A percentile compares a stretch with the other conserved stretches of the same genome.
Evolutionary conservation across 2,329 filamentous ascomycete genomes (phyloP).

Genomic region (Penicillium concentricum): DNA sequence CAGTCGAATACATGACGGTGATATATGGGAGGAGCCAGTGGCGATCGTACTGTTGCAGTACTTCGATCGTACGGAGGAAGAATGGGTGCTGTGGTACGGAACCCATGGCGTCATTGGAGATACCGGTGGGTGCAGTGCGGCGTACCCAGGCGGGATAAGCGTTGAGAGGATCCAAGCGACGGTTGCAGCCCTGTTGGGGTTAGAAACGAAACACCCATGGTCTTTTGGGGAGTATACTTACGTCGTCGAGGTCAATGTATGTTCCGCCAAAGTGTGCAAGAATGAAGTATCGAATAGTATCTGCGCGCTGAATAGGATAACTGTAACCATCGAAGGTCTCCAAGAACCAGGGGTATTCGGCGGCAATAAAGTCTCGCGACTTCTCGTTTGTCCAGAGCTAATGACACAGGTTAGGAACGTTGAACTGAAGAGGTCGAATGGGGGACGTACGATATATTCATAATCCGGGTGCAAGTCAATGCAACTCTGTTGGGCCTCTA

Average conservation of each 20-base stretch:
- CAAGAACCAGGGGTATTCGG: slow-evolving; percentile 75
- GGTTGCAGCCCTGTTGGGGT: slow-evolving; percentile 60
- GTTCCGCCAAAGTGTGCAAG: slow-evolving; percentile 75
- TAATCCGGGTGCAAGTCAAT: slow-evolving; percentile 67
- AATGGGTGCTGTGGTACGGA: slow-evolving; percentile 70
- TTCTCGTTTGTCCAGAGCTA: slow-evolving; percentile 75
- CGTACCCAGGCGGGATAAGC: slow-evolving; percentile 69
- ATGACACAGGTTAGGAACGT: slow-evolving; percentile 20
- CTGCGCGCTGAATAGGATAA: slow-evolving; percentile 74
- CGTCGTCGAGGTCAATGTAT: slow-evolving; percentile 76
- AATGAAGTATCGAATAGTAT: slow-evolving; percentile 77
- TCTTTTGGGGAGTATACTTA: slow-evolving; percentile 32
- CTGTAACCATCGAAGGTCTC: slow-evolving; percentile 71
- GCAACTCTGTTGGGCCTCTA: slow-evolving; percentile 64
- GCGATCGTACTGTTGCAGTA: slow-evolving; percentile 65
- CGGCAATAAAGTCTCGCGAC: slow-evolving; percentile 68
- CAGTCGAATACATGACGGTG: slow-evolving; percentile 76
- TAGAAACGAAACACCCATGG: background rate
- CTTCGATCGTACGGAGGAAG: slow-evolving; percentile 68
- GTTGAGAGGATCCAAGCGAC: slow-evolving; percentile 66
- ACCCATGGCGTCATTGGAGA: slow-evolving; percentile 80
- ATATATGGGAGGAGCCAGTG: slow-evolving; percentile 71
- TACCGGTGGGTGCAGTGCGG: slow-evolving; percentile 71
- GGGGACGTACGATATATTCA: slow-evolving; percentile 64
- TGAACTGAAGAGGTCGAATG: background rate